A percentile compares a stretch with the other conserved stretches of the same genome.
These are phyloP conservation scores for Cubamyces lactineus DNA, from an alignment of 768 basidiomycete genomes.

Conservation along the genomic window DNA sequence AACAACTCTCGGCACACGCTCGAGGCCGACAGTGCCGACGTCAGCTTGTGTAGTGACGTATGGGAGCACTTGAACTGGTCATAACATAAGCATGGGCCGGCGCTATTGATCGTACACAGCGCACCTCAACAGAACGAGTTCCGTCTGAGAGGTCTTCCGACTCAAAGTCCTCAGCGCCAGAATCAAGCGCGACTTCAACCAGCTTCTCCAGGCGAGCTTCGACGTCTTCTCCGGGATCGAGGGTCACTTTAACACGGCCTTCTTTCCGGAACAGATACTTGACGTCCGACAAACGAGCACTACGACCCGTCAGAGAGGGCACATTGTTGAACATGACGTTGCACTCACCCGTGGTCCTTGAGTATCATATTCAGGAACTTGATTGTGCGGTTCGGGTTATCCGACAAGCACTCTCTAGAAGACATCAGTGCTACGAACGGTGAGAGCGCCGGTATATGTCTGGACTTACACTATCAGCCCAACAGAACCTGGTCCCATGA, in stretches of 20 bases:
- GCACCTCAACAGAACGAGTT: slow-evolving; percentile 38
- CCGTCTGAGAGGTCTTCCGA: slow-evolving; percentile 35
- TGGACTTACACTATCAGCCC: slow-evolving; percentile 63
- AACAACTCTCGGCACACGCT: slow-evolving; percentile 44
- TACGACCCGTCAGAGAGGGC: slow-evolving; percentile 30
- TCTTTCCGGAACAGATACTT: slow-evolving; percentile 64
- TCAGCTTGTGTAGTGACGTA: slow-evolving; percentile 43
- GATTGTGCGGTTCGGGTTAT: slow-evolving; percentile 66
- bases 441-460: background rate
- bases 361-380: slow-evolving; percentile 59
- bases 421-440: slow-evolving; percentile 27
- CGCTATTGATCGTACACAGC: background rate
- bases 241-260: slow-evolving; percentile 53
- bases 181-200: slow-evolving; percentile 44
- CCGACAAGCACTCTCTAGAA: slow-evolving; percentile 60
- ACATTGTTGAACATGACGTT: too few relatives aligned
- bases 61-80: slow-evolving; percentile 51
- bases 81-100: background rate
- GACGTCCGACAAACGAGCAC: slow-evolving; percentile 64
- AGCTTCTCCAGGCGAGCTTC: slow-evolving; percentile 38
- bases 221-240: slow-evolving; percentile 39
- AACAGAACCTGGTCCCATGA: slow-evolving; percentile 57
- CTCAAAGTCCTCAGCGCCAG: slow-evolving; percentile 52
- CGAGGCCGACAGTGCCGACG: slow-evolving; percentile 38
- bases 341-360: slow-evolving; percentile 48